Evolutionary conservation across 257 asterid species (phyloP).

Genomic region (Cinchona pubescens): DNA sequence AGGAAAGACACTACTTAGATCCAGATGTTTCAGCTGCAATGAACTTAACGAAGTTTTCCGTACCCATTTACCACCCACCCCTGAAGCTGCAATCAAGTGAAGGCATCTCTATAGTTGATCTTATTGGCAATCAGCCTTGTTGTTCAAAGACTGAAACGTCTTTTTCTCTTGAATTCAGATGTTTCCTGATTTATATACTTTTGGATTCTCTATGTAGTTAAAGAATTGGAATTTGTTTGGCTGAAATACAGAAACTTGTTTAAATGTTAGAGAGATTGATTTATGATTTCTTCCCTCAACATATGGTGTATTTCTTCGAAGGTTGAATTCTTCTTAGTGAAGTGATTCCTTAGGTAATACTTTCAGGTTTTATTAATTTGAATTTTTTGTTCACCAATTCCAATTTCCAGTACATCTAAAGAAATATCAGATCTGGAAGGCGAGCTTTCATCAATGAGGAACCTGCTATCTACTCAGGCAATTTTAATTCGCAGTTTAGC

Average conservation of each 20-base stretch:
- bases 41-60: background rate
- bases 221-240: background rate
- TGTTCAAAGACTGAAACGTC: background rate
- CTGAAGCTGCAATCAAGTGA: background rate
- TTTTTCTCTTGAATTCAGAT: background rate
- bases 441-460: conserved; percentile 95
- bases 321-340: background rate
- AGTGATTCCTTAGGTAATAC: background rate
- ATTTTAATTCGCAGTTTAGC: conserved; percentile 86
- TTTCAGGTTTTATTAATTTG: conserved; percentile 9
- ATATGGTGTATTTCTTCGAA: background rate
- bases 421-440: conserved; percentile 99
- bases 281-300: background rate
- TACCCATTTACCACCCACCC: background rate
- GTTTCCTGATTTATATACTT: background rate
- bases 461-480: conserved; percentile 93
- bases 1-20: background rate
- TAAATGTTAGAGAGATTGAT: background rate
- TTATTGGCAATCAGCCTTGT: background rate
- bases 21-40: background rate
- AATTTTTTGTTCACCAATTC: conserved; percentile 2
- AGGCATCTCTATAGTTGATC: conserved; percentile 3
- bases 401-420: conserved; percentile 77
- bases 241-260: background rate
- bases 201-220: background rate